phyloP scores from a whole-genome alignment of 352 stramenopile species.

The Chrysophaeum taylorii region DNA sequence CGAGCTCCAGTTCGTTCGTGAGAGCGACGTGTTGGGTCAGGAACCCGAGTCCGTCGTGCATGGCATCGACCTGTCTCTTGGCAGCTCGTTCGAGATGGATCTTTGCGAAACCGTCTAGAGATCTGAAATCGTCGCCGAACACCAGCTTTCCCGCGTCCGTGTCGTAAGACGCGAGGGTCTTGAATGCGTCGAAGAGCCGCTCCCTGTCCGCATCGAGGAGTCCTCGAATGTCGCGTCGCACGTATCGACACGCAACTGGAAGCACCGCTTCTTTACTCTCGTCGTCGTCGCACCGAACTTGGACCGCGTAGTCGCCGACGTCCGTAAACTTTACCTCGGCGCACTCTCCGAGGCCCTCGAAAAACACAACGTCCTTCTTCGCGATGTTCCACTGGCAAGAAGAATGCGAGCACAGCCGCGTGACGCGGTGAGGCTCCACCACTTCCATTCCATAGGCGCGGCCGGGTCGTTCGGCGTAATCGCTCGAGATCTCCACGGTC shows the following conservation, averaged over 20 bases:
- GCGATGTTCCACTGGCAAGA: no score
- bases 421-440: no score
- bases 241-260: not conserved
- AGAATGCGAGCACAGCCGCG: no score
- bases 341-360: no score
- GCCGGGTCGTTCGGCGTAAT: no score
- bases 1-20: constrained; percentile 23
- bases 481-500: no score
- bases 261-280: no score
- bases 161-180: not conserved
- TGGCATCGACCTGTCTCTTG: not conserved
- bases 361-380: no score
- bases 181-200: not conserved
- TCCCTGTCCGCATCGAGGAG: not conserved
- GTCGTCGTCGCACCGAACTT: no score
- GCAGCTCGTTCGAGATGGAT: not conserved
- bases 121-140: not conserved
- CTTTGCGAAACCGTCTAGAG: not conserved
- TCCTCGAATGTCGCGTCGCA: not conserved
- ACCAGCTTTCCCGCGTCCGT: not conserved
- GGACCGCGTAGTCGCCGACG: no score
- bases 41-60: constrained; percentile 26
- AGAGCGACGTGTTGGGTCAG: constrained; percentile 24
- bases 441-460: no score
- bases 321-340: no score